Evolutionary conservation across 2,329 filamentous ascomycete species (phyloP).

Genomic region (Calonectria fujianensis): DNA sequence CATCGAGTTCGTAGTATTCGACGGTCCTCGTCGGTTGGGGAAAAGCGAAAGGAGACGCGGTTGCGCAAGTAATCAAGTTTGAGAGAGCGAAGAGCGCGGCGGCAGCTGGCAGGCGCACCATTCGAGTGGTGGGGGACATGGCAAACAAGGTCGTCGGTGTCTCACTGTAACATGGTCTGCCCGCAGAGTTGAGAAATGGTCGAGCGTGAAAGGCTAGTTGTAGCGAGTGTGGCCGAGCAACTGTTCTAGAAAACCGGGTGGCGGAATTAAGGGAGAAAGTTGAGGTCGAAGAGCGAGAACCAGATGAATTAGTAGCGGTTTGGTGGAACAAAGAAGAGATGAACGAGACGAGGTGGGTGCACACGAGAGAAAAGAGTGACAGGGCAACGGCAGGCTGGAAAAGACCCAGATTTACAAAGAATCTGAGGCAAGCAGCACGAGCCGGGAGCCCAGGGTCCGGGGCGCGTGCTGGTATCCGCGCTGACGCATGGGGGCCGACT

Average conservation of each 20-base stretch:
- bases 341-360: conserved; percentile 42
- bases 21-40: conserved; percentile 65
- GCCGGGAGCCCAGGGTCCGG: conserved; percentile 19
- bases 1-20: conserved; percentile 61
- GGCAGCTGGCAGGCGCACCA: conserved; percentile 61
- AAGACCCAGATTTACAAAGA: conserved; percentile 36
- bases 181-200: conserved; percentile 34
- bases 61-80: conserved; percentile 57
- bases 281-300: conserved; percentile 8
- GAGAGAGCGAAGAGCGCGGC: conserved; percentile 60
- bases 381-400: conserved; percentile 40
- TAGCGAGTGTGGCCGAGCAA: neutral
- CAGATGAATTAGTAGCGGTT: conserved; percentile 12
- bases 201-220: conserved; percentile 24
- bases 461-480: conserved; percentile 6
- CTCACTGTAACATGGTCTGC: conserved; percentile 51
- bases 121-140: conserved; percentile 56
- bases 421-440: conserved; percentile 17
- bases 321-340: conserved; percentile 43
- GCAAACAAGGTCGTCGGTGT: conserved; percentile 43
- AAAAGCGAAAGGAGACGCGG: conserved; percentile 63
- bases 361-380: conserved; percentile 46
- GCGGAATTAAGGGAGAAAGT: conserved; percentile 36
- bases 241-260: neutral
- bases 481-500: conserved; percentile 27